Evolutionary conservation across 2,329 filamentous ascomycete genomes (phyloP).

Genomic region (Thielaviopsis cerberus): DNA sequence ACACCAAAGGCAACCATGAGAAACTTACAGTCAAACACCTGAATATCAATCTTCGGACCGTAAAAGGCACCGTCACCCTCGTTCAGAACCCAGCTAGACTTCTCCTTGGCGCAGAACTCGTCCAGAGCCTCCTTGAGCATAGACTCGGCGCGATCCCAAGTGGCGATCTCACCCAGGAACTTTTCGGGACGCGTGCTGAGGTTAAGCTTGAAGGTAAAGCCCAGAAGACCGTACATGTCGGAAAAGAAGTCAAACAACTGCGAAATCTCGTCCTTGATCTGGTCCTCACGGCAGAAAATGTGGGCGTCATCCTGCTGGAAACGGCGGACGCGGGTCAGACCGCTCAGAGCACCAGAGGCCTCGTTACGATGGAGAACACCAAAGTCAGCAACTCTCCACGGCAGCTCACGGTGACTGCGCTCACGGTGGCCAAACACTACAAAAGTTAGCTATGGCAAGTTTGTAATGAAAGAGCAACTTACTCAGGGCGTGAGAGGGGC

Average conservation of each 20-base stretch:
- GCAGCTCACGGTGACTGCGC: conserved; percentile 46
- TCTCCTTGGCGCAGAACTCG: conserved; percentile 43
- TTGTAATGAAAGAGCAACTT: not conserved
- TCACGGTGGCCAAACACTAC: conserved; percentile 13
- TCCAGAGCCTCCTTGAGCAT: conserved; percentile 65
- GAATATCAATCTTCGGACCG: conserved; percentile 95
- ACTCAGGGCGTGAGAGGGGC: conserved; percentile 62
- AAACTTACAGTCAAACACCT: conserved; percentile 34
- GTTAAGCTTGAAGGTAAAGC: conserved; percentile 69
- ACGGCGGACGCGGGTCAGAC: conserved; percentile 75
- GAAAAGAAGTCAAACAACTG: conserved; percentile 68
- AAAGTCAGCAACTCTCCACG: conserved; percentile 86
- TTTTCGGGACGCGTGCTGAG: conserved; percentile 81
- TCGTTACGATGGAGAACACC: conserved; percentile 92
- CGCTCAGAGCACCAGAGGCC: conserved; percentile 75
- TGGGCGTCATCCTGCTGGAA: conserved; percentile 96
- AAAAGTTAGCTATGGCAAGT: not conserved
- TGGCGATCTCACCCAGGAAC: conserved; percentile 67
- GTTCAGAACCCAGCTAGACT: conserved; percentile 71
- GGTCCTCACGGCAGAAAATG: conserved; percentile 78
- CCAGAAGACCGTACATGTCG: conserved; percentile 22
- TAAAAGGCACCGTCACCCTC: conserved; percentile 95
- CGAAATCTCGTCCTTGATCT: conserved; percentile 50
- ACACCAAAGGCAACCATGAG: conserved; percentile 18
- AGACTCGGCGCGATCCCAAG: conserved; percentile 75